Percentiles rank a stretch among this genome's conserved stretches.
Conservation (phyloP, 176 grass and related monocot genomes). For the Oryza punctata region DNA sequence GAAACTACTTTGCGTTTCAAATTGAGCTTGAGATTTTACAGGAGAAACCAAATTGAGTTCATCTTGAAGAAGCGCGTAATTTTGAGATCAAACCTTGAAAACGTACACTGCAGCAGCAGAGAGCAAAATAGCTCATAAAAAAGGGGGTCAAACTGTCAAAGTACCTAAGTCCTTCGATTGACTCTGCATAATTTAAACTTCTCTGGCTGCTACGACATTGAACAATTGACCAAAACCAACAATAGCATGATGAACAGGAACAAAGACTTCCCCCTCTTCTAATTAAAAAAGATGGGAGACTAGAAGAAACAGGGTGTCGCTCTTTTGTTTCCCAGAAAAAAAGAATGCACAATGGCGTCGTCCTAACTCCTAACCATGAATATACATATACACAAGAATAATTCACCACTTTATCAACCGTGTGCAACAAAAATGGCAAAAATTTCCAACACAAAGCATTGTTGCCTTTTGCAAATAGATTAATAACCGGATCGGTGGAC, state of each 20-base stretch:
- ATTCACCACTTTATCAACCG: not conserved
- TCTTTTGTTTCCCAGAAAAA: conserved; percentile 17
- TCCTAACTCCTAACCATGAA: not conserved
- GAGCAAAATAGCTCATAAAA: not conserved
- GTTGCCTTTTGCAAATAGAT: not conserved
- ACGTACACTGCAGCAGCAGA: not conserved
- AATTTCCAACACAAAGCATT: not conserved
- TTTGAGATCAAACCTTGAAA: not conserved
- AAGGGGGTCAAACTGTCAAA: not conserved
- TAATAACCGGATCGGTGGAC: not conserved
- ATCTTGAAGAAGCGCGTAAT: not conserved
- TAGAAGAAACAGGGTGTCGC: not conserved
- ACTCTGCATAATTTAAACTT: conserved; percentile 23
- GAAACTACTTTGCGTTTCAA: not conserved
- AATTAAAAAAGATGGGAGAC: not conserved
- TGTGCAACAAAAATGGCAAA: not conserved
- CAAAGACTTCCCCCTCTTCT: not conserved
- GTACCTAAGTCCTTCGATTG: not conserved
- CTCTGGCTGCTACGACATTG: not conserved
- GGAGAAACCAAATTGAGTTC: not conserved
- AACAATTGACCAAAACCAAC: not conserved
- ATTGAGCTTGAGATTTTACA: not conserved
- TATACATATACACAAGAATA: not conserved
- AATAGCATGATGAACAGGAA: not conserved
- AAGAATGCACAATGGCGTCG: not conserved